Evolutionary conservation across 192 early-diverging fungal genomes (phyloP).

Genomic region (Funneliformis mosseae): DNA sequence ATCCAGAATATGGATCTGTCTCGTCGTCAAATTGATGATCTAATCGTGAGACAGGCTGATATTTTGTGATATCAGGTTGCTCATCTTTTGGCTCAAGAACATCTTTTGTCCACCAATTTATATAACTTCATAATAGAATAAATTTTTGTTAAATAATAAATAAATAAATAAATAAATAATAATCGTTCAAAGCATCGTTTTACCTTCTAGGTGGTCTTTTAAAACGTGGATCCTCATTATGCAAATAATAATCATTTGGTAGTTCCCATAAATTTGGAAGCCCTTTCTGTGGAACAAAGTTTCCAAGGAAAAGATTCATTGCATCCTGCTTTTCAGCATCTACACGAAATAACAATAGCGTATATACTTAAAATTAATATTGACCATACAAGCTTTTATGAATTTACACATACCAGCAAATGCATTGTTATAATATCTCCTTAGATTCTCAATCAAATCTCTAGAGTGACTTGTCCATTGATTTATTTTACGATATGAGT

Average conservation of each 20-base stretch:
- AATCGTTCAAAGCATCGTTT: slow-evolving; percentile 20
- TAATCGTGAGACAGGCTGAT: slow-evolving; percentile 38
- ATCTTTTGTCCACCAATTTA: slow-evolving; percentile 63
- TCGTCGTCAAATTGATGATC: slow-evolving; percentile 33
- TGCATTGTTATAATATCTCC: slow-evolving; percentile 91
- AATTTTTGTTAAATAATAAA: neutral
- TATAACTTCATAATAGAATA: slow-evolving; percentile 57
- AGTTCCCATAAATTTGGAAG: slow-evolving; percentile 76
- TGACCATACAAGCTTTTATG: neutral
- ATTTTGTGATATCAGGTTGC: slow-evolving; percentile 28
- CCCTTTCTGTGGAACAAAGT: slow-evolving; percentile 59
- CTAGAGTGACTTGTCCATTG: slow-evolving; percentile 93
- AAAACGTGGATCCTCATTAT: slow-evolving; percentile 64
- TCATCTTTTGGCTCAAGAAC: slow-evolving; percentile 41
- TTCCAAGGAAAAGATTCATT: slow-evolving; percentile 89
- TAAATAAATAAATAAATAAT: slow-evolving; percentile 31
- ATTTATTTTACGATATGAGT: slow-evolving; percentile 93
- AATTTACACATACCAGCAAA: slow-evolving; percentile 66
- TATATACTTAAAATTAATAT: neutral
- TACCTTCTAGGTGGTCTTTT: slow-evolving; percentile 51
- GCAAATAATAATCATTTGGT: slow-evolving; percentile 73
- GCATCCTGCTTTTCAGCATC: slow-evolving; percentile 98
- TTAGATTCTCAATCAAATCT: slow-evolving; percentile 93
- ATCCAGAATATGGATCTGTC: slow-evolving; percentile 37
- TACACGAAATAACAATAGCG: slow-evolving; percentile 24